Base-by-base conservation (phyloP, 2,329 filamentous ascomycete species). In the Sphaerulina vaccinii region DNA sequence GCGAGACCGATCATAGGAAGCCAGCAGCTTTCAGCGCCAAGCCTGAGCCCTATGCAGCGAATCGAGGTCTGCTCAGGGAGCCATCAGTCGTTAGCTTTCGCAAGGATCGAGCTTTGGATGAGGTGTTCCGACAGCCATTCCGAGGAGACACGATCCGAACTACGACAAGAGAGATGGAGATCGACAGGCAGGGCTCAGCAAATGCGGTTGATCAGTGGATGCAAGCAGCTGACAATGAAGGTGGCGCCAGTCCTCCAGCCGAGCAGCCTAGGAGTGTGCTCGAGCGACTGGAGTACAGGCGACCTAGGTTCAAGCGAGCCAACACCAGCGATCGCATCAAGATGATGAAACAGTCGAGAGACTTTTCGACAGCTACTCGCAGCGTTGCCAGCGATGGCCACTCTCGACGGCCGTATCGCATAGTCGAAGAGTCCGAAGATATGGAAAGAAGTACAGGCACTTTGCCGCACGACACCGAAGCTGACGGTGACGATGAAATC, bases 181-280 rank as follows among this genome's bases (percentile, higher is more conserved):
- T 63, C 22, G 85, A 88, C 59, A 80, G 84, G 55, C 81, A 82
- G 32, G 86, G 90, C 67, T 89, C 86, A 1, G 86, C 87, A 58
- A 90, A 85, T 53, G 88, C 89, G 0, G 90, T 96, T 45, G 85
- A 87, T 22, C 85, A 88, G 60, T 96, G 91, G 91, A 96, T 96
- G 88, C 88, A 90, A 54, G 73, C 71, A 16, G 79, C 84, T 63
- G 80, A 78, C 16, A 68, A 77, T 68, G 78, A 79, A 35, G 78
- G 76, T 5, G 75, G 75, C 43, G 74, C 76, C 19, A 76, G 73
- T 52, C 79, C 82, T 11, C 83, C 83, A 7, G 73, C 80, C 54
- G 83, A 86, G 61, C 78, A 85, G 61, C 78, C 83, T 49, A 75
- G 75, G 8, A 79, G 78, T 2, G 73, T 82, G 9, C 72, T 84